These are phyloP conservation scores for Quillaja saponaria DNA, from an alignment of 306 rosid genomes.

Conservation along the genomic window DNA sequence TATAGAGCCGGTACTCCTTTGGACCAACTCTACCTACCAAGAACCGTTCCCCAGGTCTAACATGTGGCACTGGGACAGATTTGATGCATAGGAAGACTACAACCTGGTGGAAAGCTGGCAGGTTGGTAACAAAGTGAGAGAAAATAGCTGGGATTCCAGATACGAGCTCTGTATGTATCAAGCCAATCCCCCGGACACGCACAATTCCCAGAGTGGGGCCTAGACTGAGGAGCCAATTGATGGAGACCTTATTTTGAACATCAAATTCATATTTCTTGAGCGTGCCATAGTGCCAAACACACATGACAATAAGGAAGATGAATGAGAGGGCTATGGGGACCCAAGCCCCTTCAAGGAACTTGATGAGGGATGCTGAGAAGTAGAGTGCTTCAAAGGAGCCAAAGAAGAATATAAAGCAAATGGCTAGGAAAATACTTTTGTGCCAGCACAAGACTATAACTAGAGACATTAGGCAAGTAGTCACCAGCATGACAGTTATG, in stretches of 20 bases:
- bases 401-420: slow-evolving; percentile 78
- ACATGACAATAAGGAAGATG: slow-evolving; percentile 82
- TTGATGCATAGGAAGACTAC: slow-evolving; percentile 92
- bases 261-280: slow-evolving; percentile 89
- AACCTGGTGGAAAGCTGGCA: slow-evolving; percentile 97
- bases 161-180: slow-evolving; percentile 90
- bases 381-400: slow-evolving; percentile 96
- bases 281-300: slow-evolving; percentile 95
- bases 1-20: slow-evolving; percentile 76
- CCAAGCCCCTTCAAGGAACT: slow-evolving; percentile 97
- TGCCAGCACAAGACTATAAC: slow-evolving; percentile 95
- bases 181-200: slow-evolving; percentile 90
- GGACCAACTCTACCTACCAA: slow-evolving; percentile 98
- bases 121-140: slow-evolving; percentile 96
- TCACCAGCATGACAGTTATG: slow-evolving; percentile 92
- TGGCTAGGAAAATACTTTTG: slow-evolving; percentile 56
- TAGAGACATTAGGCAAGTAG: slow-evolving; percentile 94
- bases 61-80: slow-evolving; percentile 97
- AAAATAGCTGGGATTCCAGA: slow-evolving; percentile 93
- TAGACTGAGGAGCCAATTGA: slow-evolving; percentile 84
- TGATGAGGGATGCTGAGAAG: slow-evolving; percentile 95
- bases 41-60: slow-evolving; percentile 84
- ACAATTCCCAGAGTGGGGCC: slow-evolving; percentile 87
- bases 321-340: slow-evolving; percentile 90
- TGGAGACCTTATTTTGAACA: slow-evolving; percentile 90